Evolutionary conservation across 768 basidiomycete species (phyloP), one percentile per base, ranked within the genome.

Genomic region (Melanogaster broomeanus): DNA sequence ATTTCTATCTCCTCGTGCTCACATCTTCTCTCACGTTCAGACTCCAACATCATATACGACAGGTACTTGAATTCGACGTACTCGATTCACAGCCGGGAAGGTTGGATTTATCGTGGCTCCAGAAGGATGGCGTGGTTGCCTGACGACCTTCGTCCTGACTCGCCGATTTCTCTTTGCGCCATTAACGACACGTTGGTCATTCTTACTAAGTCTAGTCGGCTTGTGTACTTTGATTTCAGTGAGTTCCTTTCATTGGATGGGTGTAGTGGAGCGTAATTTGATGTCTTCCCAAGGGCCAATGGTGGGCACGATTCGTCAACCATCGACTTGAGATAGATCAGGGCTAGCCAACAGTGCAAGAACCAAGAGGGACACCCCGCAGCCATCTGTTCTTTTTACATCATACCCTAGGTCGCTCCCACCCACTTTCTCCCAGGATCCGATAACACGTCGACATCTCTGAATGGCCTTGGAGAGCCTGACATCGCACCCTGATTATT

Each of bases 71-170:
- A 37, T 11, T 60, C 55, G n/a, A 39, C 51, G 18, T 61, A 57
- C 35, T 49, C 52, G 3, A 44, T 61, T 21, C 45, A 60, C 15
- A 16, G 19, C 22, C 38, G 21, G 16, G n/a, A 51, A 33, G 60
- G 60, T n/a, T 61, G 55, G 60, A 44, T 61, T 4, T 54, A 51
- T 47, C 41, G 16, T 5, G 55, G 60, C 5, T 53, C 49, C 31
- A 45, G 27, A 40, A 33, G 59, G 27, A 45, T 61, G 42, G 49
- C 57, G 15, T 61, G 59, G 60, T 18, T 61, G 15, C 60, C 55
- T 4, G n/a, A n/a, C 22, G 55, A 57, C n/a, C 21, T 57, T 7
- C 55, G 55, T 28, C 60, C 59, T 2, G 25, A 13, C 1, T 48
- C 42, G 28, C 39, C 59, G 37, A 46, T 7, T 0, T 49, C 41